Evolutionary conservation across 129 eudicot genomes (phyloP), one percentile per base, ranked within the genome.

Genomic region (Helichrysum umbraculigerum): DNA sequence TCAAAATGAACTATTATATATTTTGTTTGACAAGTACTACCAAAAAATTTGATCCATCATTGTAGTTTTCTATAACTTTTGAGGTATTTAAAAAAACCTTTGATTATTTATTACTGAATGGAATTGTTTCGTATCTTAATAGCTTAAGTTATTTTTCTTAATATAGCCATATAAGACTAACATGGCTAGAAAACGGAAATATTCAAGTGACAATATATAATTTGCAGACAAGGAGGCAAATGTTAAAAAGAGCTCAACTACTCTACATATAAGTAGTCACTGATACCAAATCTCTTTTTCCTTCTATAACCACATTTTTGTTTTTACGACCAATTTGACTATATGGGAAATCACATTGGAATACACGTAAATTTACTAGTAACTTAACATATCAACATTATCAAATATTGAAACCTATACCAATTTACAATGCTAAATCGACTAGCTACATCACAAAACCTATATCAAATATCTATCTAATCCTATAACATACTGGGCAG

Each of bases 161-260:
- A 30, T 64, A 47, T 30, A 47, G 64, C 47, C 51, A 30, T 75
- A 75, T 42, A n/a, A n/a, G 17, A 28, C 32, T 32, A 14, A 50
- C 30, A 47, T 44, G 20, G 17, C 42, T 42, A 63, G 37, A 11
- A 21, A 75, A 2, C 42, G 12, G 34, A 50, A 51, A 30, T 39
- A 47, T 28, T 41, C 41, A 39, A 57, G 44, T 8, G 44, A 35
- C 10, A n/a, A 67, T 66, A 30, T 33, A 35, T 14, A 54, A 16
- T 22, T 35, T 20, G 57, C 21, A 17, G 57, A 34, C 14, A 57
- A 22, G 25, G 74, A 57, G 35, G 56, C 66, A 66, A 33, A 15
- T 22, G 34, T 54, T 51, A 67, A 60, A 66, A 76, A n/a, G 32
- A 39, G 17, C 52, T 32, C 73, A 51, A 72, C 72, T 7, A 76